These are phyloP conservation scores for Torulaspora indica DNA, from an alignment of 805 yeast species.

Conservation along the genomic window DNA sequence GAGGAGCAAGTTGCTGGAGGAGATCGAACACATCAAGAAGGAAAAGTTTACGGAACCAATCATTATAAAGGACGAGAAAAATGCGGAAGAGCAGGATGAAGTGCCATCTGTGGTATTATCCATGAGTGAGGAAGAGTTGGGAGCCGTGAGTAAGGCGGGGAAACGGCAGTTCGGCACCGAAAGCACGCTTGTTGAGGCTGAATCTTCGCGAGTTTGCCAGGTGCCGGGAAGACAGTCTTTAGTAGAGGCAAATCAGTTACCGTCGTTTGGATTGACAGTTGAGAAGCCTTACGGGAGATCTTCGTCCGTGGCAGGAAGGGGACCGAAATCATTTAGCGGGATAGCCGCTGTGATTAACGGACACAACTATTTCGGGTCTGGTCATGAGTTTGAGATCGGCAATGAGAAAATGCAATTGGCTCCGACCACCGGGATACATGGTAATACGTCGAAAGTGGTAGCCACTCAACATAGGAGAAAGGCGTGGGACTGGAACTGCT, in stretches of 20 bases:
- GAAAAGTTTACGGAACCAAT: constrained; percentile 8
- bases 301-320: constrained; percentile 6
- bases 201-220: background rate
- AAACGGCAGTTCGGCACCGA: background rate
- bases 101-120: background rate
- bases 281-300: constrained; percentile 2
- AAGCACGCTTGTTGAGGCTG: background rate
- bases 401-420: constrained; percentile 8
- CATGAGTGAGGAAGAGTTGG: background rate
- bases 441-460: constrained; percentile 18
- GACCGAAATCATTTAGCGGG: constrained; percentile 5
- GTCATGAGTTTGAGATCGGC: constrained; percentile 2
- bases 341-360: constrained; percentile 6
- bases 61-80: constrained; percentile 3
- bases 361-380: constrained; percentile 8
- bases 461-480: constrained; percentile 14
- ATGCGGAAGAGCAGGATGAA: background rate
- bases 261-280: constrained; percentile 1
- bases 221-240: background rate
- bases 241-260: constrained; percentile 1
- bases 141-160: background rate
- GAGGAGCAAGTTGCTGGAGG: constrained; percentile 8
- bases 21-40: constrained; percentile 11
- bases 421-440: constrained; percentile 15
- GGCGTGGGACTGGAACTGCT: constrained; percentile 27